Evolutionary conservation across 208 protist genomes (phyloP).

Genomic region (Trypanosoma avium): DNA sequence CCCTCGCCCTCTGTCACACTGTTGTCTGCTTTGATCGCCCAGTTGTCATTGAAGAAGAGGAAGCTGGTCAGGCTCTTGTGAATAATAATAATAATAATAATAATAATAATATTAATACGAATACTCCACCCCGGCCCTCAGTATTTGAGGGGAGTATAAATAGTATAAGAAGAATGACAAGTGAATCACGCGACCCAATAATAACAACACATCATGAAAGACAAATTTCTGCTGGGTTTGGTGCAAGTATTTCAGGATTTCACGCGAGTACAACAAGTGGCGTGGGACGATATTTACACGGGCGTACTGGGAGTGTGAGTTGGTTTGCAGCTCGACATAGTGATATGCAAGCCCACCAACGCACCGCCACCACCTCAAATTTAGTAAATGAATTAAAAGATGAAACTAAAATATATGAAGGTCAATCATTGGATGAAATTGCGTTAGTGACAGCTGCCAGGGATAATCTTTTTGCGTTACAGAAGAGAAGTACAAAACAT

Average conservation of each 20-base stretch:
- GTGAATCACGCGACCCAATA: not conserved
- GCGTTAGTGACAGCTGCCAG: slow-evolving; percentile 81
- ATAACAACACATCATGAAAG: not conserved
- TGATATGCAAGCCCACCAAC: slow-evolving; percentile 20
- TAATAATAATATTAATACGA: too few relatives aligned
- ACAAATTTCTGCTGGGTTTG: not conserved
- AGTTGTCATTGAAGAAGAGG: slow-evolving; percentile 10
- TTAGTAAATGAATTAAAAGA: slow-evolving; percentile 45
- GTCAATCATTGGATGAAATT: slow-evolving; percentile 92
- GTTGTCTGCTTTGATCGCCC: slow-evolving; percentile 72
- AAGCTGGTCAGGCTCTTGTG: not conserved
- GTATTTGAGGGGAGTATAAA: not conserved
- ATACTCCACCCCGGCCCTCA: not conserved
- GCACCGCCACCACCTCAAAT: slow-evolving; percentile 3
- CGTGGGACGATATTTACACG: slow-evolving; percentile 33
- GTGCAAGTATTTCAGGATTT: not conserved
- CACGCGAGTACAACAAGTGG: slow-evolving; percentile 4
- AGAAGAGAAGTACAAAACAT: slow-evolving; percentile 57
- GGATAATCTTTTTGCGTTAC: slow-evolving; percentile 78
- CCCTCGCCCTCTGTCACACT: slow-evolving; percentile 72
- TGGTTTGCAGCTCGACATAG: slow-evolving; percentile 54
- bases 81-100: not conserved
- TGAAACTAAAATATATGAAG: slow-evolving; percentile 82
- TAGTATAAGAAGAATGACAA: not conserved
- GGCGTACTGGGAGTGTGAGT: slow-evolving; percentile 52